These are phyloP conservation scores for Diplocarpon rosae DNA, from an alignment of 2,329 filamentous ascomycete genomes.

Conservation along the genomic window DNA sequence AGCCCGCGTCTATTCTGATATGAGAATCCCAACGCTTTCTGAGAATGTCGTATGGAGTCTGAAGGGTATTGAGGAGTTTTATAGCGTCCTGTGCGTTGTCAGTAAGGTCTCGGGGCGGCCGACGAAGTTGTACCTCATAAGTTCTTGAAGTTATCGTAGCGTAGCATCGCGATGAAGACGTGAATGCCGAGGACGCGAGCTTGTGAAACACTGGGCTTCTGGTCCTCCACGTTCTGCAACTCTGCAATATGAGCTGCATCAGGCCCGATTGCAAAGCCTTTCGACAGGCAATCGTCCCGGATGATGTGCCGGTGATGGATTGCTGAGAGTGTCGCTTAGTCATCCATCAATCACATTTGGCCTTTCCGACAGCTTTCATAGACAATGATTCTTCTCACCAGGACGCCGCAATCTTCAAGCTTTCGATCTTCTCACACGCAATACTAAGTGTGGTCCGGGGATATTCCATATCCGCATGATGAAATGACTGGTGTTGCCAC, in stretches of 20 bases:
- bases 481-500: no score
- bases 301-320: neutral
- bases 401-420: no score
- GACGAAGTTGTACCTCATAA: conserved; percentile 11
- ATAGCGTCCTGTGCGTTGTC: conserved; percentile 62
- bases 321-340: no score
- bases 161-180: neutral
- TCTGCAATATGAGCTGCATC: neutral
- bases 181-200: neutral
- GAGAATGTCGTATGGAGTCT: conserved; percentile 75
- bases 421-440: no score
- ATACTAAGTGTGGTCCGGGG: no score
- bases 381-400: no score
- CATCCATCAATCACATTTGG: no score
- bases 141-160: conserved; percentile 8
- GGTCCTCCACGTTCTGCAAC: neutral
- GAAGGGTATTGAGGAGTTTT: conserved; percentile 74
- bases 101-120: neutral
- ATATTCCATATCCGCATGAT: no score
- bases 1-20: conserved; percentile 54
- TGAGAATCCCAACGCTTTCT: conserved; percentile 69
- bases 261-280: neutral
- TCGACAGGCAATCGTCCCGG: neutral
- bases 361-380: no score
- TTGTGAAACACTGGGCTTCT: neutral